Evolutionary conservation across 179 eudicot genomes (phyloP), one percentile per base, ranked within the genome.

Genomic region (Camellia oleifera): DNA sequence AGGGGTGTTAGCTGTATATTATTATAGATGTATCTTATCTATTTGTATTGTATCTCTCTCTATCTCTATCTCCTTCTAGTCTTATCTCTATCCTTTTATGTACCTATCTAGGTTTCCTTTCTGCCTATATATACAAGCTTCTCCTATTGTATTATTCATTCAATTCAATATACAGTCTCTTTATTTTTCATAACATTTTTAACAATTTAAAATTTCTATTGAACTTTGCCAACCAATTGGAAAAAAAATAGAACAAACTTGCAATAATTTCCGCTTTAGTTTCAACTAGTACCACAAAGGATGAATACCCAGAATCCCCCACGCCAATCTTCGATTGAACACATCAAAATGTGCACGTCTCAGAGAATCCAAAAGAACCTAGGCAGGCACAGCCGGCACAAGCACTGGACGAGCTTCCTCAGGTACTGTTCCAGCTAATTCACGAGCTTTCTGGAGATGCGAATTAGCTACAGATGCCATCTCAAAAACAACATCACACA

Each of bases 381-480:
- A 93, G 40, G 98, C 84, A 15, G 99, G 94, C 53, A 95, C 91
- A 81, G 93, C 97, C 5, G 98, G 97, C 40, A 95, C 87, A 48
- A 95, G 93, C 80, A 90, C 95, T 2, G 95, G 90, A 11, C 82
- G 82, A 71, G 99, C 95, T 83, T 87, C 97, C 42, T 75, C 54
- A 2, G 99, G 99, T 69, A 95, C 89, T 0, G 86, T 87, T 73
- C 81, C 88, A 32, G 94, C 89, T 86, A 95, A 79, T 9, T 88
- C 83, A 1, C 97, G 94, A 48, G 99, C 99, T 81, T 95, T 95
- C 84, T 87, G 84, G 61, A 94, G 77, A 86, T 95, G 98, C 8
- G 93, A 79, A 80, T 94, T 90, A 17, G 99, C 99, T 58, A 86
- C 90, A 26, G 99, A 90, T 11, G 99, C 95, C n/a, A 95, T 92